These are phyloP conservation scores for Saturnispora sekii DNA, from an alignment of 805 yeast species.

Conservation along the genomic window DNA sequence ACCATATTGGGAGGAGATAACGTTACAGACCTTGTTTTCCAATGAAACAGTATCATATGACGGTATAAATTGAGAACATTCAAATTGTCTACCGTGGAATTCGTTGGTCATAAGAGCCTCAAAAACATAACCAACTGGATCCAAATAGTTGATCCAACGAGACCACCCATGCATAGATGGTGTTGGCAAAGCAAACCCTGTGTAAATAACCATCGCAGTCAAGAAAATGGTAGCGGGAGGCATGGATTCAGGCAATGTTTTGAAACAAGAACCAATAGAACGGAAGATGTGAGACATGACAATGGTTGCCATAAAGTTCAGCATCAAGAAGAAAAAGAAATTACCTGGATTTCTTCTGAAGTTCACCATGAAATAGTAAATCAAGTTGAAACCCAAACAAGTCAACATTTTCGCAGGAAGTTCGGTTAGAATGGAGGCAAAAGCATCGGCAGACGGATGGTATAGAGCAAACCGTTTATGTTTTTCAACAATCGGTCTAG, in stretches of 20 bases:
- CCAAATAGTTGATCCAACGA: constrained; percentile 52
- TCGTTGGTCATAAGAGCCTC: constrained; percentile 53
- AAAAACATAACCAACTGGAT: constrained; percentile 50
- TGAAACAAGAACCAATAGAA: constrained; percentile 40
- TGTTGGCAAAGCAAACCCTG: constrained; percentile 52
- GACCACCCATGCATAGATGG: constrained; percentile 54
- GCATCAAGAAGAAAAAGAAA: constrained; percentile 43
- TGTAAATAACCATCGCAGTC: constrained; percentile 35
- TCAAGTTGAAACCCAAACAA: constrained; percentile 38
- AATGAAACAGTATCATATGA: constrained; percentile 20
- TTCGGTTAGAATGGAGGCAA: constrained; percentile 53
- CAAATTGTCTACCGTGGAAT: constrained; percentile 36
- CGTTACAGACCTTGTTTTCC: constrained; percentile 24
- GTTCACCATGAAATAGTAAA: constrained; percentile 44
- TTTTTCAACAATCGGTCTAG: constrained; percentile 49
- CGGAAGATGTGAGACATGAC: constrained; percentile 48
- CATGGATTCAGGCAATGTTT: constrained; percentile 44
- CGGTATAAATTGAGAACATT: constrained; percentile 42
- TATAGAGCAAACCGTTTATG: constrained; percentile 48
- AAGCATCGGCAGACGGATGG: constrained; percentile 51
- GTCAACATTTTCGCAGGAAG: constrained; percentile 39
- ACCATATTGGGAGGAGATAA: constrained; percentile 54
- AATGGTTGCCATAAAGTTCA: constrained; percentile 35
- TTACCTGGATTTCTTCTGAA: constrained; percentile 42
- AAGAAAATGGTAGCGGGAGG: constrained; percentile 46